Percentiles rank a stretch among this genome's conserved stretches.
These are phyloP conservation scores for Blastosporella zonata DNA, from an alignment of 1,284 basidiomycete genomes.

Conservation along the genomic window DNA sequence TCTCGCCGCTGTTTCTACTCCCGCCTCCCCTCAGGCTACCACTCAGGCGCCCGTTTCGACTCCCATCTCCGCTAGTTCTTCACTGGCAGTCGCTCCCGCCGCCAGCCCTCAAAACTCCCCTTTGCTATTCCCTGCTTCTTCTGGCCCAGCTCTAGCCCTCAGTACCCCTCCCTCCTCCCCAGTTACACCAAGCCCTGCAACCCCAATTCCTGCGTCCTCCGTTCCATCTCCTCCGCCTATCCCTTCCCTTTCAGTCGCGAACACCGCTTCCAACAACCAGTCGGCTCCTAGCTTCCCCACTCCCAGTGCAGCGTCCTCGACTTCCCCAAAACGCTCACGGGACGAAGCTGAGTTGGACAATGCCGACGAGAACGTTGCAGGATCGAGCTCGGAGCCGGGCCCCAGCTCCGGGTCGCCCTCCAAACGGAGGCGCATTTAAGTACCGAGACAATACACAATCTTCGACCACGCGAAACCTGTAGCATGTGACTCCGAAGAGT, in stretches of 20 bases:
- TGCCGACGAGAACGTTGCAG: background rate
- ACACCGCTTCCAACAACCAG: too few relatives aligned
- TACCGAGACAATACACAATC: background rate
- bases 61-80: too few relatives aligned
- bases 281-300: background rate
- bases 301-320: background rate
- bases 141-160: too few relatives aligned
- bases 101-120: too few relatives aligned
- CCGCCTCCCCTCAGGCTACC: too few relatives aligned
- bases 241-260: background rate
- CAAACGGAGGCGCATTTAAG: background rate
- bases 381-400: background rate
- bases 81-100: too few relatives aligned
- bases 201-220: background rate
- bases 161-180: too few relatives aligned
- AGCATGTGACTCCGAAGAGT: background rate
- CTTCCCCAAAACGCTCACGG: background rate
- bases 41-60: too few relatives aligned
- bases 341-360: background rate
- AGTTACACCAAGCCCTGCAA: too few relatives aligned
- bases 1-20: background rate
- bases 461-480: slow-evolving; percentile 2
- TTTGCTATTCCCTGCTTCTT: too few relatives aligned
- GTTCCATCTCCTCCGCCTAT: background rate
- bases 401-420: background rate